These are phyloP conservation scores for Epichloe baconii DNA, from an alignment of 2,329 filamentous ascomycete genomes.

Conservation along the genomic window DNA sequence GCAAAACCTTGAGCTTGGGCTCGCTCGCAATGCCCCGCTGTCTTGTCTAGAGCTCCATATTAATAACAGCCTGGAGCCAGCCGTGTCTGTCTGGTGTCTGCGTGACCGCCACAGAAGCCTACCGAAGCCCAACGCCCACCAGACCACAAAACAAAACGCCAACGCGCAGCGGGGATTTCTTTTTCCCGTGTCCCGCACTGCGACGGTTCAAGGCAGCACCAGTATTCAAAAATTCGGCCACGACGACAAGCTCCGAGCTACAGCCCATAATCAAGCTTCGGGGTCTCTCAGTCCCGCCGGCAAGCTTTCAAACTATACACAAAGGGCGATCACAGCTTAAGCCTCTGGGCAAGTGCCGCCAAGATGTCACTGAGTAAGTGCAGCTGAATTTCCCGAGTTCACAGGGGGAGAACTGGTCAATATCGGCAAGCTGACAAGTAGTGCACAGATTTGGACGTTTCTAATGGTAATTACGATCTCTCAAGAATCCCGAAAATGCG, in stretches of 20 bases:
- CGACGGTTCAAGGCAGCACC: conserved; percentile 8
- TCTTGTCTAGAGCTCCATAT: not conserved
- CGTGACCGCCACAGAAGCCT: not conserved
- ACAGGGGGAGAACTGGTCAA: conserved; percentile 6
- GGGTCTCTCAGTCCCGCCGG: conserved; percentile 8
- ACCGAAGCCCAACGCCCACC: not conserved
- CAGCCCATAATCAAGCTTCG: conserved; percentile 14
- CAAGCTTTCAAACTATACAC: conserved; percentile 1
- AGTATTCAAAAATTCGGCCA: conserved; percentile 17
- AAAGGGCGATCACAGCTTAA: conserved; percentile 12
- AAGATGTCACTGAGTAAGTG: conserved; percentile 28
- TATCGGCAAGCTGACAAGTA: conserved; percentile 22
- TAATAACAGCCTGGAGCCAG: not conserved
- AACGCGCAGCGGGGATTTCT: conserved; percentile 6
- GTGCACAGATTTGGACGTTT: conserved; percentile 61
- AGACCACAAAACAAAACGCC: not conserved
- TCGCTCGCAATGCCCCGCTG: not conserved
- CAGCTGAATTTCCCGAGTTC: conserved; percentile 9
- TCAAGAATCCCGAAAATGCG: not conserved
- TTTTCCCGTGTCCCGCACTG: conserved; percentile 20
- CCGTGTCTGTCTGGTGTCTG: not conserved
- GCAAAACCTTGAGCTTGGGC: not conserved
- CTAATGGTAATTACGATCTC: conserved; percentile 45
- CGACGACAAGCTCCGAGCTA: conserved; percentile 19
- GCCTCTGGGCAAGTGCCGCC: conserved; percentile 15